phyloP scores from a whole-genome alignment of 2,329 filamentous ascomycete genomes.

The Diaporthe citriasiana region DNA sequence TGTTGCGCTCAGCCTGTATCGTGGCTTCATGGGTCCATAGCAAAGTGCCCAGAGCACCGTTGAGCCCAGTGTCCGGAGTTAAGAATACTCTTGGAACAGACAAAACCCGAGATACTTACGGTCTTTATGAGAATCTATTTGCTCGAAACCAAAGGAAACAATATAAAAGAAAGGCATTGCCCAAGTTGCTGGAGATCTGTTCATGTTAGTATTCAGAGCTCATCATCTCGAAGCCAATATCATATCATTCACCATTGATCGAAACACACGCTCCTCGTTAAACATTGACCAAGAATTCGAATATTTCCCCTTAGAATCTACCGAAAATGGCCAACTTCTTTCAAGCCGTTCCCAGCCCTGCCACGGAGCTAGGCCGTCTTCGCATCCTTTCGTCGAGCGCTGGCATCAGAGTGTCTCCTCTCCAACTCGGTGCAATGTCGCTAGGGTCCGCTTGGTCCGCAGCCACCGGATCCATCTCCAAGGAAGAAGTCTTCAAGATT shows the following conservation, averaged over 20 bases:
- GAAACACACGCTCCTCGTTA: background rate
- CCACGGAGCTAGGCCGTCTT: slow-evolving; percentile 74
- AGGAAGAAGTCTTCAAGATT: slow-evolving; percentile 73
- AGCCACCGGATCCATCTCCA: slow-evolving; percentile 66
- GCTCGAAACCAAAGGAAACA: background rate
- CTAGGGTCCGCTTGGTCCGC: slow-evolving; percentile 33
- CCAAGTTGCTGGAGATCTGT: background rate
- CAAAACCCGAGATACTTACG: background rate
- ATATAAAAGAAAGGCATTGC: slow-evolving; percentile 9
- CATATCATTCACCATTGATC: background rate
- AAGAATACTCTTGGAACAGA: background rate
- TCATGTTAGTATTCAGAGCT: background rate
- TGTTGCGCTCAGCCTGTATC: background rate
- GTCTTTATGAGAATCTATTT: background rate
- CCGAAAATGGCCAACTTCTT: slow-evolving; percentile 4
- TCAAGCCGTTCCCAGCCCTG: slow-evolving; percentile 3
- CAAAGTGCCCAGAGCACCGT: background rate
- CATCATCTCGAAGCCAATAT: background rate
- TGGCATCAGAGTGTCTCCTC: slow-evolving; percentile 74
- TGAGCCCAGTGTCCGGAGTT: background rate
- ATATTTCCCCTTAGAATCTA: background rate
- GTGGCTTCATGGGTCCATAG: background rate
- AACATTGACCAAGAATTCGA: background rate
- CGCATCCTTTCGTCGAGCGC: slow-evolving; percentile 76
- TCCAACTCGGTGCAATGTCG: slow-evolving; percentile 65